These are phyloP conservation scores for Stygiomarasmius scandens DNA, from an alignment of 1,284 basidiomycete genomes.

Conservation along the genomic window DNA sequence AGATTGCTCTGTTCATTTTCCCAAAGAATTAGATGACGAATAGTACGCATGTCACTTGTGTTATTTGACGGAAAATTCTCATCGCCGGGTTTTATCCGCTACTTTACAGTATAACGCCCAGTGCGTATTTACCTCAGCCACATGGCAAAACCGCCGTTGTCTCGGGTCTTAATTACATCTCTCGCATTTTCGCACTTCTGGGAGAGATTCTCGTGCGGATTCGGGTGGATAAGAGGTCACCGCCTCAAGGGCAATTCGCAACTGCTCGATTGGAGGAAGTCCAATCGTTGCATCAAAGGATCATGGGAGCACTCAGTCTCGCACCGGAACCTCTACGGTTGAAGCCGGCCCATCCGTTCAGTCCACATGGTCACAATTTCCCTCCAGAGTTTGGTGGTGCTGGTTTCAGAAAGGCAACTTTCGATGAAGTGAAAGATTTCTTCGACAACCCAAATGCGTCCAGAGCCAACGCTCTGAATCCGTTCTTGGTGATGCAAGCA, in stretches of 20 bases:
- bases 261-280: conserved; percentile 81
- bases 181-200: conserved; percentile 80
- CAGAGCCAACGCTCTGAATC: conserved; percentile 79
- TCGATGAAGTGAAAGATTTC: conserved; percentile 85
- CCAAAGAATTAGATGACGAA: conserved; percentile 83
- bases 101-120: conserved; percentile 69
- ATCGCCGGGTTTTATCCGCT: conserved; percentile 37
- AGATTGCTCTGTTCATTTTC: conserved; percentile 85
- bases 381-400: conserved; percentile 67
- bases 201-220: conserved; percentile 85
- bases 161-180: conserved; percentile 84
- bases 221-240: conserved; percentile 80
- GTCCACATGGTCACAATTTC: conserved; percentile 38
- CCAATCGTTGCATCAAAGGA: conserved; percentile 72
- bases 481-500: conserved; percentile 86
- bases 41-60: conserved; percentile 58
- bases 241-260: conserved; percentile 80
- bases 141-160: conserved; percentile 81
- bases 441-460: conserved; percentile 87
- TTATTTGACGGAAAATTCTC: conserved; percentile 12
- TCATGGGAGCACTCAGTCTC: conserved; percentile 68
- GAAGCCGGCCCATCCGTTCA: conserved; percentile 55
- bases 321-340: conserved; percentile 72
- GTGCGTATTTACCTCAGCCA: conserved; percentile 79
- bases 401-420: conserved; percentile 77